A percentile compares a stretch with the other conserved stretches of the same genome.
These are phyloP conservation scores for Rosa rugosa DNA, from an alignment of 306 rosid genomes.

Conservation along the genomic window DNA sequence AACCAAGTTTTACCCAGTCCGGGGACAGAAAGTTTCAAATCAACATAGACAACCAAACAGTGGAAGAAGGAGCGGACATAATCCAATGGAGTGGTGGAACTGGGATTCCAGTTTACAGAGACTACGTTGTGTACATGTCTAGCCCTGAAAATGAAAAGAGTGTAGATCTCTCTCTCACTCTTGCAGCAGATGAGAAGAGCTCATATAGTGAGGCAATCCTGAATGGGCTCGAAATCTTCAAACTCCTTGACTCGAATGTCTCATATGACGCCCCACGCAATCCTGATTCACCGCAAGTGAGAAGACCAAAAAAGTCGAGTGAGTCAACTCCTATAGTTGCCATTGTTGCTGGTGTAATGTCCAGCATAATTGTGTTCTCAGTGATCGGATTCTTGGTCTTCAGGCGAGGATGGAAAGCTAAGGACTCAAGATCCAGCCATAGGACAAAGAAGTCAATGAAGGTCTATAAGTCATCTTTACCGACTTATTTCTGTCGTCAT, in stretches of 20 bases:
- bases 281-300: conserved; percentile 34
- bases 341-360: conserved; percentile 7
- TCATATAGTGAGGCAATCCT: conserved; percentile 27
- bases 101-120: not conserved
- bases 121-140: conserved; percentile 8
- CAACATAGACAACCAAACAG: conserved; percentile 22
- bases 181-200: conserved; percentile 13
- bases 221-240: conserved; percentile 54
- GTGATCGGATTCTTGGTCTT: conserved; percentile 4
- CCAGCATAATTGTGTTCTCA: not conserved
- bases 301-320: not conserved
- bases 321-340: not conserved
- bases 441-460: too few relatives aligned
- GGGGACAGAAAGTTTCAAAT: conserved; percentile 16
- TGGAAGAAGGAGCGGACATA: conserved; percentile 8
- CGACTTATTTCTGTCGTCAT: too few relatives aligned
- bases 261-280: not conserved
- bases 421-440: too few relatives aligned
- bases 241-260: conserved; percentile 12
- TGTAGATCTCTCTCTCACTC: conserved; percentile 13
- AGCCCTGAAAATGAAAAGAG: not conserved
- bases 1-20: fast-evolving
- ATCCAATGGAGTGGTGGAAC: not conserved
- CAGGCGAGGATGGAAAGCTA: not conserved
- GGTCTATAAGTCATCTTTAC: too few relatives aligned